Base-by-base conservation (phyloP, 2,329 filamentous ascomycete species). In the Penicillium rolfsii region DNA sequence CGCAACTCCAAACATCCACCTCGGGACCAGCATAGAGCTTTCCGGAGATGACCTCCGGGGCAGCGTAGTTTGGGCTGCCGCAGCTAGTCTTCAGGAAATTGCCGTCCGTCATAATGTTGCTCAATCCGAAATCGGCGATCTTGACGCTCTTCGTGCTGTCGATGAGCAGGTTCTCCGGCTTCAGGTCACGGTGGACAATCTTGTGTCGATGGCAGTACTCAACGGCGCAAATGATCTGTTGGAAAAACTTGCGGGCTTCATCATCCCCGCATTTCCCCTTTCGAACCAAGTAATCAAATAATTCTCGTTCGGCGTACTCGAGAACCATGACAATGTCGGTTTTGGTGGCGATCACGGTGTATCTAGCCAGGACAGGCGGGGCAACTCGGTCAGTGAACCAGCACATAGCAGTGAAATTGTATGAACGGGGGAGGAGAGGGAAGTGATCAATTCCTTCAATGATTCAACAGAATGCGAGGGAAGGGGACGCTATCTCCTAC, bases 41-140 rank as follows among this genome's bases (percentile, higher is more conserved):
- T 26, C 95, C 95, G 58, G 93, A 95, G 73, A 99, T 98, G 62
- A 99, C 95, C 77, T 99, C 95, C 6, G 95, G 95, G 0, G 95
- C 95, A 12, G 95, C 95, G 77, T 99, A 99, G 78, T 99, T 99
- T 45, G 95, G 95, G 74, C 94, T 98, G 56, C 95, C 95, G 72
- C 95, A 99, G 75, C 93, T 98, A 1, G 95, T 99, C 81, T 97
- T 98, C 71, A 99, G 86, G 75, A 99, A 99, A 76, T 99, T 99
- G 28, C 95, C 95, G 75, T 99, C 95, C 0, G 95, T 98, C 95
- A 99, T 99, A 80, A 99, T 99, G 76, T 99, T 99, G 82, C 94
- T 98, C 59, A 99, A 83, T 60, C 95, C 95, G 70, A 99, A 99
- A 79, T 99, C 95, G 71, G 95, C 95, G 80, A 99, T 99, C 82